Conservation (phyloP, 176 grass and related monocot species). For the Carex scoparia region DNA sequence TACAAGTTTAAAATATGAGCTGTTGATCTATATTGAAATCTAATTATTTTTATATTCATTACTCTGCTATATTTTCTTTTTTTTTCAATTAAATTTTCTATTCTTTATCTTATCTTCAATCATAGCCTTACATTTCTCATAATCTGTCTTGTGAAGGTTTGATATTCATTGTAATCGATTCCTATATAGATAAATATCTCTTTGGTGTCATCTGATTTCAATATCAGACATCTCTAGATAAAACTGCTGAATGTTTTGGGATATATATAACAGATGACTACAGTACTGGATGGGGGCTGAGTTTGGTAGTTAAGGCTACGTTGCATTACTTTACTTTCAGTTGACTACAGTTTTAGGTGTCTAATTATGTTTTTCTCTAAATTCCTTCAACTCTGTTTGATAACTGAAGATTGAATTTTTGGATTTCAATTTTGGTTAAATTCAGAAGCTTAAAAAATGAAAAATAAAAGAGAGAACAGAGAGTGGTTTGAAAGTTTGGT, state of each 20-base stretch:
- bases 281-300: background rate
- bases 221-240: background rate
- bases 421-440: background rate
- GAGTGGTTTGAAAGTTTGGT: background rate
- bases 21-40: background rate
- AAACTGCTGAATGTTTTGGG: background rate
- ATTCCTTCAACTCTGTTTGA: too few species aligned
- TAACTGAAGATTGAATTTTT: too few species aligned
- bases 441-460: background rate
- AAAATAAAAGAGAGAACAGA: background rate
- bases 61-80: background rate
- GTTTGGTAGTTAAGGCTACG: background rate
- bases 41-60: background rate
- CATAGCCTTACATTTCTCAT: background rate
- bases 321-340: background rate
- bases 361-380: background rate
- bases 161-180: background rate
- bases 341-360: background rate
- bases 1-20: background rate
- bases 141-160: background rate
- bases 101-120: background rate
- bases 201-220: background rate
- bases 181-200: background rate
- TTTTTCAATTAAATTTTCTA: background rate
- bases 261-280: background rate